Evolutionary conservation across 352 stramenopile genomes (phyloP).

Genomic region (Globisporangium alternatum): DNA sequence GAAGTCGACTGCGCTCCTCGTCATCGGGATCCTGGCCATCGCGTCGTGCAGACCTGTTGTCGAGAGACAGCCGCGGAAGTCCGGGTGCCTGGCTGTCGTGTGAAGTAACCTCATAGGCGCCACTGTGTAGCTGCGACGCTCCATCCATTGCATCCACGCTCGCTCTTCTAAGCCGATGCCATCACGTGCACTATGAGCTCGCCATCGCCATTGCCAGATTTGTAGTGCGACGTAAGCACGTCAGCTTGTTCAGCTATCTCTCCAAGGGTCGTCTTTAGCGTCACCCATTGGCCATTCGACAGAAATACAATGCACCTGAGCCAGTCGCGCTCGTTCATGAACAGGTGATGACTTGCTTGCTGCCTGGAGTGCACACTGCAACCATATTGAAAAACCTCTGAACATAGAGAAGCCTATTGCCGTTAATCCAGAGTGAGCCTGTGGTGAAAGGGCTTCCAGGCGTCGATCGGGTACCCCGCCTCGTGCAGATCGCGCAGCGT

Average conservation of each 20-base stretch:
- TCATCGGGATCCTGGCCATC: background rate
- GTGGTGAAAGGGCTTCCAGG: conserved; percentile 12
- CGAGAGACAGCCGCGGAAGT: background rate
- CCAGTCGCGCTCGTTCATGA: too few species aligned
- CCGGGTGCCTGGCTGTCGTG: background rate
- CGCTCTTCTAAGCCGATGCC: background rate
- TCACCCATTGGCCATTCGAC: background rate
- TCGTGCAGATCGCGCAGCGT: conserved; percentile 12
- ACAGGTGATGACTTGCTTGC: too few species aligned
- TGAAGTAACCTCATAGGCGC: background rate
- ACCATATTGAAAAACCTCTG: background rate
- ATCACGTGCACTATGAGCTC: background rate
- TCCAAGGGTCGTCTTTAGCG: conserved; percentile 8
- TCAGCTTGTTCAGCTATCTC: background rate
- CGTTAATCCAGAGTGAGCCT: conserved; percentile 12
- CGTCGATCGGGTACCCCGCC: conserved; percentile 8
- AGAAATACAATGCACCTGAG: background rate
- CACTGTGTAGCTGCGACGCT: background rate
- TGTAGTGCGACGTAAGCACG: background rate
- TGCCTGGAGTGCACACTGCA: too few species aligned
- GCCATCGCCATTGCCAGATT: background rate
- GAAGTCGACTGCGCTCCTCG: conserved; percentile 6
- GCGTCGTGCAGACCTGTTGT: background rate
- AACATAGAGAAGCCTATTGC: background rate
- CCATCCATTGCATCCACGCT: conserved; percentile 1